phyloP scores from a whole-genome alignment of 1,284 basidiomycete species.

The Papiliotrema flavescens region DNA sequence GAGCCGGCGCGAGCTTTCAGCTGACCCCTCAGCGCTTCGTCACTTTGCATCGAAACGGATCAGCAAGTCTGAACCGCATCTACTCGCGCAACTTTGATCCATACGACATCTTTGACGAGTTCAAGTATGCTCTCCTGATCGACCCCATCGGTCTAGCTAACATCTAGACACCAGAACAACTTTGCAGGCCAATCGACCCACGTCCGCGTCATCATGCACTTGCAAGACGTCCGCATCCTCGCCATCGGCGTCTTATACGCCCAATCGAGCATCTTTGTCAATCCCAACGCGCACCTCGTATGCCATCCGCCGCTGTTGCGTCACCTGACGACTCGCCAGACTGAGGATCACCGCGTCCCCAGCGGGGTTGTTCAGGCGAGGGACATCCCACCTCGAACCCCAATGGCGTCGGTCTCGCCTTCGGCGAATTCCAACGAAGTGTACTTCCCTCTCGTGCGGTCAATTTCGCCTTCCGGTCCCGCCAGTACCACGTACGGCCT shows the following conservation, averaged over 20 bases:
- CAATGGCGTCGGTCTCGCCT: conserved; percentile 1
- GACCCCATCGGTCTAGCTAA: background rate
- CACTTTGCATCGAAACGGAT: conserved; percentile 41
- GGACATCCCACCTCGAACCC: background rate
- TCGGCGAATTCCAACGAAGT: conserved; percentile 17
- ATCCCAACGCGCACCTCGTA: conserved; percentile 41
- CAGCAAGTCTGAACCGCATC: conserved; percentile 39
- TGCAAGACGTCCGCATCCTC: conserved; percentile 44
- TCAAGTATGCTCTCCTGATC: conserved; percentile 23
- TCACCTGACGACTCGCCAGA: background rate
- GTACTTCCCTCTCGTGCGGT: conserved; percentile 27
- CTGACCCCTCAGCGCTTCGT: conserved; percentile 35
- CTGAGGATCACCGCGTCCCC: background rate
- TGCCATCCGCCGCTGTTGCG: conserved; percentile 43
- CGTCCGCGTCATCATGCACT: conserved; percentile 35
- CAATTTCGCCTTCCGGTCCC: conserved; percentile 18
- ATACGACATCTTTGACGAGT: conserved; percentile 40
- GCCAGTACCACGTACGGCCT: conserved; percentile 16
- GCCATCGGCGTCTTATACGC: conserved; percentile 33
- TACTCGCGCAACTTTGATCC: conserved; percentile 45
- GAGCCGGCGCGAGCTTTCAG: background rate
- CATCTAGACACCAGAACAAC: conserved; percentile 36
- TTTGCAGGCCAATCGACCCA: conserved; percentile 32
- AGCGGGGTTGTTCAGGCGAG: too few species aligned
- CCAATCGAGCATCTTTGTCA: conserved; percentile 34